phyloP scores from a whole-genome alignment of 306 rosid genomes.

The Trifolium pratense region DNA sequence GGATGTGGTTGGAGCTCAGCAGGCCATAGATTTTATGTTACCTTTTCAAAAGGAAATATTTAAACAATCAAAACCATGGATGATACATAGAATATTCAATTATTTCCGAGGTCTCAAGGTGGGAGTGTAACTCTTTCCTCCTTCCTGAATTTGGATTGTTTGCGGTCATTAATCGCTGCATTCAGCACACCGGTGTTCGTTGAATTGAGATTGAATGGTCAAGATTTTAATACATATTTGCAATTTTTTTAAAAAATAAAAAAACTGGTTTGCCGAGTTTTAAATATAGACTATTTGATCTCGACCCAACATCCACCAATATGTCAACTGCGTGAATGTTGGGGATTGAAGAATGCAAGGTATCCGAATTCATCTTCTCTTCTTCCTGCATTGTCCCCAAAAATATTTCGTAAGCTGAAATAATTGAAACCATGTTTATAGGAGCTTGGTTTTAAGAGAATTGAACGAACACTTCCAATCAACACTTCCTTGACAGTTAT shows the following conservation, averaged over 20 bases:
- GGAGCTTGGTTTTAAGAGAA: constrained; percentile 88
- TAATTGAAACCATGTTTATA: constrained; percentile 34
- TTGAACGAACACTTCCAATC: constrained; percentile 76
- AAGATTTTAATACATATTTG: too few relatives aligned
- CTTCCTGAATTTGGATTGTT: too few relatives aligned
- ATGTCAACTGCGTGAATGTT: too few relatives aligned
- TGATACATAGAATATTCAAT: constrained; percentile 90
- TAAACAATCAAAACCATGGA: constrained; percentile 92
- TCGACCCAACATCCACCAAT: too few relatives aligned
- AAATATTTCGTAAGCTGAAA: constrained; percentile 13
- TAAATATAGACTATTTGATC: too few relatives aligned
- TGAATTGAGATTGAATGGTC: too few relatives aligned
- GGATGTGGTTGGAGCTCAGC: constrained; percentile 84
- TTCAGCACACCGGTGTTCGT: too few relatives aligned
- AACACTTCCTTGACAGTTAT: constrained; percentile 83
- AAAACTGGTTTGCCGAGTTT: too few relatives aligned
- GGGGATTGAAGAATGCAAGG: too few relatives aligned
- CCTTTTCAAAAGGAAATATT: constrained; percentile 86
- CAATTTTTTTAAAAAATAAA: too few relatives aligned
- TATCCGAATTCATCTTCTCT: not conserved
- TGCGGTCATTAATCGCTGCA: too few relatives aligned
- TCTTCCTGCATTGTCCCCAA: not conserved
- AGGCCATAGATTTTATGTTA: constrained; percentile 76
- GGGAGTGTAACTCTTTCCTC: constrained; percentile 41
- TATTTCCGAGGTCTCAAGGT: constrained; percentile 99